These are phyloP conservation scores for Annulohypoxylon truncatum DNA, from an alignment of 2,329 filamentous ascomycete genomes.

Conservation along the genomic window DNA sequence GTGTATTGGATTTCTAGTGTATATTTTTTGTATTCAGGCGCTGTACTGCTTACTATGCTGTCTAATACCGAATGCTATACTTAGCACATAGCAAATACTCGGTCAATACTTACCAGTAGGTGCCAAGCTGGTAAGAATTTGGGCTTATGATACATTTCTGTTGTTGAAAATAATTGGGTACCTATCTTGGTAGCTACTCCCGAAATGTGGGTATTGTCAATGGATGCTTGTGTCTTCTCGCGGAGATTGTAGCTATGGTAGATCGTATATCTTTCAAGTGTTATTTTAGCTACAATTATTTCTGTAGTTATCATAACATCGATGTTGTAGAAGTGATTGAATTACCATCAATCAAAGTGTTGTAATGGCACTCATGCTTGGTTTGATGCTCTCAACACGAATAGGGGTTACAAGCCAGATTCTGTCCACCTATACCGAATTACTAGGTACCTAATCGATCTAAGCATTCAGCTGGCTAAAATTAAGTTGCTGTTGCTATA, in stretches of 20 bases:
- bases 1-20: neutral
- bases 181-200: neutral
- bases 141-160: neutral
- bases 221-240: neutral
- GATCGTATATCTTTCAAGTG: neutral
- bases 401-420: no score
- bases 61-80: neutral
- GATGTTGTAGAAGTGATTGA: no score
- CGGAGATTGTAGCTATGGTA: neutral
- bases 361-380: no score
- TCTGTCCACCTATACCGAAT: no score
- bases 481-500: no score
- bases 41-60: slow-evolving; percentile 1
- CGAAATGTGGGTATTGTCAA: neutral
- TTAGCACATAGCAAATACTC: neutral
- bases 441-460: no score
- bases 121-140: neutral
- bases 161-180: neutral
- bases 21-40: neutral
- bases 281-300: neutral
- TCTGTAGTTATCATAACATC: no score
- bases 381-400: no score
- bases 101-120: neutral
- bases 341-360: no score
- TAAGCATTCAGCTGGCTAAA: no score